Conservation (phyloP, 1,284 basidiomycete genomes). For the Ceraceosorus guamensis region DNA sequence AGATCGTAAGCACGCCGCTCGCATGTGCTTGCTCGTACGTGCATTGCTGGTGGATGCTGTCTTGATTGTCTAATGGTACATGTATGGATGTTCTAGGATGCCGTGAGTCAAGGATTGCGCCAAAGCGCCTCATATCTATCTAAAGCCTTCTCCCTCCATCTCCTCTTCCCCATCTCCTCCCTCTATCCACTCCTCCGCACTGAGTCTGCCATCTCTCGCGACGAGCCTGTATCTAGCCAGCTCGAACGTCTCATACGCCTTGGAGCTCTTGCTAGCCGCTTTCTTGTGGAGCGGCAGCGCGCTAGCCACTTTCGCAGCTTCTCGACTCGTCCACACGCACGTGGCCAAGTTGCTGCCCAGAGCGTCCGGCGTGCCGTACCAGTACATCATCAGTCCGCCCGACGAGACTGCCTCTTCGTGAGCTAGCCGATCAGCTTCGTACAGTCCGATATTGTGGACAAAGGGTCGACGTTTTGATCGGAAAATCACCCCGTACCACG, state of each 20-base stretch:
- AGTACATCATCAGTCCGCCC: slow-evolving; percentile 40
- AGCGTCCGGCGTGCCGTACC: slow-evolving; percentile 30
- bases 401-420: slow-evolving; percentile 38
- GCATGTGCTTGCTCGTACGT: too few species aligned
- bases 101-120: too few species aligned
- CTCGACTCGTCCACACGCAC: slow-evolving; percentile 37
- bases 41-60: too few species aligned
- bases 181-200: slow-evolving; percentile 24
- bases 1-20: too few species aligned
- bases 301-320: slow-evolving; percentile 18
- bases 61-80: too few species aligned
- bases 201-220: slow-evolving; percentile 11
- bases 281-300: slow-evolving; percentile 22
- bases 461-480: slow-evolving; percentile 21
- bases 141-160: too few species aligned
- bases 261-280: slow-evolving; percentile 19
- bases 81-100: too few species aligned
- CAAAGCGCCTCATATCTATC: too few species aligned
- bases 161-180: too few species aligned
- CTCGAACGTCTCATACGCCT: slow-evolving; percentile 30
- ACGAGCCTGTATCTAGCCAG: slow-evolving; percentile 24
- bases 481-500: slow-evolving; percentile 42
- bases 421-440: slow-evolving; percentile 31
- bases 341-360: slow-evolving; percentile 39
- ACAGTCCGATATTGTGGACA: slow-evolving; percentile 20